phyloP scores from a whole-genome alignment of 768 basidiomycete genomes.

The Saitozyma sp. region DNA sequence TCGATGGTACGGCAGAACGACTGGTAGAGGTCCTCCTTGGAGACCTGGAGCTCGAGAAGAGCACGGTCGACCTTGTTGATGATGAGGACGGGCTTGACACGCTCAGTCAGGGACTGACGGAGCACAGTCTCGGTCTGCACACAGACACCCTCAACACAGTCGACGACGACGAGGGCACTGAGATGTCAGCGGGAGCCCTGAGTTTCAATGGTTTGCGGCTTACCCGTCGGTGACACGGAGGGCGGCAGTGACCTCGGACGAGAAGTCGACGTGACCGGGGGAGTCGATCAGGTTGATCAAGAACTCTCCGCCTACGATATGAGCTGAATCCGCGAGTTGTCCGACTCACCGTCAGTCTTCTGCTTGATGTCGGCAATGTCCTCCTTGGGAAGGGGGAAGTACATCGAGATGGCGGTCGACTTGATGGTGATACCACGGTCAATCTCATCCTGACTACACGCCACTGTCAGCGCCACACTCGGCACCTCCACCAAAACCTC shows the following conservation, averaged over 20 bases:
- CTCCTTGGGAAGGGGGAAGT: slow-evolving; percentile 92
- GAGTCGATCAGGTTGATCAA: slow-evolving; percentile 99
- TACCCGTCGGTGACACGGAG: slow-evolving; percentile 94
- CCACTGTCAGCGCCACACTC: not conserved
- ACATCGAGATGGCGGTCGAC: slow-evolving; percentile 99
- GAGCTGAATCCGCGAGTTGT: slow-evolving; percentile 12
- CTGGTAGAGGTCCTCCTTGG: slow-evolving; percentile 96
- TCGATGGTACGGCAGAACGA: slow-evolving; percentile 97
- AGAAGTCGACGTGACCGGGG: slow-evolving; percentile 99
- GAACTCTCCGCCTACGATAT: slow-evolving; percentile 74
- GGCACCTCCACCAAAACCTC: not conserved
- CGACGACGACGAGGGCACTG: slow-evolving; percentile 96
- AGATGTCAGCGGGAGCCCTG: not conserved
- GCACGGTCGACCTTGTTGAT: slow-evolving; percentile 99
- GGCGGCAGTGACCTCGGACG: slow-evolving; percentile 98
- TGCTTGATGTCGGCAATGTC: slow-evolving; percentile 82
- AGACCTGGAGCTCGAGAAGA: slow-evolving; percentile 93
- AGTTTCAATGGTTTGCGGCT: slow-evolving; percentile 3
- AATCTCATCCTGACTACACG: slow-evolving; percentile 79
- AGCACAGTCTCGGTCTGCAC: slow-evolving; percentile 99
- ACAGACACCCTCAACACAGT: slow-evolving; percentile 99
- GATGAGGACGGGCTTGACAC: slow-evolving; percentile 98
- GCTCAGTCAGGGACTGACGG: slow-evolving; percentile 93
- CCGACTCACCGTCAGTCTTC: slow-evolving; percentile 77
- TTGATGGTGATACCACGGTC: slow-evolving; percentile 99